These are phyloP conservation scores for Carex scoparia DNA, from an alignment of 176 grass and related monocot species.

Conservation along the genomic window DNA sequence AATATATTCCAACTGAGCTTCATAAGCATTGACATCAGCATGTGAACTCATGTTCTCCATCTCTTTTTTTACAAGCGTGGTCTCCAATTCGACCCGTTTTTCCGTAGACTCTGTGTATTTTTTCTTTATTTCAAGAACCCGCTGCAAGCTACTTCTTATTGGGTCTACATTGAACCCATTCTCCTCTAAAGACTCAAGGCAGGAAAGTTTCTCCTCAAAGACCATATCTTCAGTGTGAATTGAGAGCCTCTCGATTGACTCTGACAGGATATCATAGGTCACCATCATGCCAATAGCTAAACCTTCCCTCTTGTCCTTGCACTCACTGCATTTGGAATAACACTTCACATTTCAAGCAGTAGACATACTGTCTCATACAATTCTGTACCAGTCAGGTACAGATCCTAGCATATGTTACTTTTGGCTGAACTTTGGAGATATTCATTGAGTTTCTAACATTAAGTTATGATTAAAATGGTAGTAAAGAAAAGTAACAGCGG, in stretches of 20 bases:
- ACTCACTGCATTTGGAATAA: neutral
- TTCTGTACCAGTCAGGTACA: neutral
- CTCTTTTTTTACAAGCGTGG: neutral
- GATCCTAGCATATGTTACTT: neutral
- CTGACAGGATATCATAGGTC: constrained; percentile 38
- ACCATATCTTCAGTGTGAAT: constrained; percentile 24
- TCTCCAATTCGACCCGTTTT: neutral
- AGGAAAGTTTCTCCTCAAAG: constrained; percentile 37
- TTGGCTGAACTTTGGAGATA: neutral
- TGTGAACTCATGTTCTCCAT: neutral
- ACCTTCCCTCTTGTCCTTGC: constrained; percentile 28
- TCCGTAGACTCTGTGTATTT: neutral
- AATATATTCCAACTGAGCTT: neutral
- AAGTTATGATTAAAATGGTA: neutral
- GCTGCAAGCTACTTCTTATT: constrained; percentile 29
- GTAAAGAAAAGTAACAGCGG: neutral
- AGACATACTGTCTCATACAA: neutral
- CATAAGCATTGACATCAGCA: neutral
- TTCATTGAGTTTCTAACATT: neutral
- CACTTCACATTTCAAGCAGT: neutral
- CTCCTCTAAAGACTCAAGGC: constrained; percentile 28
- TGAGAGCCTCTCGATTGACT: constrained; percentile 30
- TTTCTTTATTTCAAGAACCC: constrained; percentile 26
- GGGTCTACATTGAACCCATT: constrained; percentile 43
- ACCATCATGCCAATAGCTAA: constrained; percentile 44